Evolutionary conservation across 495 filamentous ascomycete genomes (phyloP), one percentile per base, ranked within the genome.

Genomic region (Aspergillus ostianus): DNA sequence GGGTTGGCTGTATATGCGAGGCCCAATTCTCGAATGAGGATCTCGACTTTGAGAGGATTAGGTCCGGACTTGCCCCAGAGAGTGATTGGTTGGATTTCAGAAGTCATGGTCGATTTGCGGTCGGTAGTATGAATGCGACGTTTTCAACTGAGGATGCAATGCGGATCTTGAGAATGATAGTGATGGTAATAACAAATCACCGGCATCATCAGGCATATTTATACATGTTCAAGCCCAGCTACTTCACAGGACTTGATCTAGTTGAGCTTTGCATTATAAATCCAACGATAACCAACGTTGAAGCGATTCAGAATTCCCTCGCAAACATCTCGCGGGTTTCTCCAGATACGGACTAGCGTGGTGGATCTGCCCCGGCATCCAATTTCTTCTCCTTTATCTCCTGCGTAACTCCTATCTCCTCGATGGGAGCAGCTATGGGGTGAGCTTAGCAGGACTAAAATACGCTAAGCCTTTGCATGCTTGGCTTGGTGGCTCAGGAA

Each of bases 1-100:
- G 51, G 15, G 6, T 53, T 29, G 30, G 44, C 18, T 9, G 9
- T 21, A n/a, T 53, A 53, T 18, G 51, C 10, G 17, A 53, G 10
- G 51, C 10, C 15, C 17, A 53, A 30, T 17, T 53, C 51, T 13
- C 41, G 13, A 9, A 53, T 21, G 3, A 53, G 29, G 17, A 53
- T 53, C 29, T 41, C 29, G n/a, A 53, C 51, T 53, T 53, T 53
- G 13, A 53, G 29, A 6, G 51, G 51, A 10, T 53, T 53, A 17
- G 51, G 51, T 1, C 29, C 20, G 7, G 29, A 13, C 4, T 53
- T 18, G 30, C 51, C 51, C 12, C 21, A 21, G 51, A 53, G 29
- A 0, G 29, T 53, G 3, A 53, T 26, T 4, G 51, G 12, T 21
- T 53, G 32, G 30, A 44, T 4, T 15, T n/a, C 8, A 20, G 27